phyloP scores from a whole-genome alignment of 345 rosid genomes.

The Acer yangbiense region DNA sequence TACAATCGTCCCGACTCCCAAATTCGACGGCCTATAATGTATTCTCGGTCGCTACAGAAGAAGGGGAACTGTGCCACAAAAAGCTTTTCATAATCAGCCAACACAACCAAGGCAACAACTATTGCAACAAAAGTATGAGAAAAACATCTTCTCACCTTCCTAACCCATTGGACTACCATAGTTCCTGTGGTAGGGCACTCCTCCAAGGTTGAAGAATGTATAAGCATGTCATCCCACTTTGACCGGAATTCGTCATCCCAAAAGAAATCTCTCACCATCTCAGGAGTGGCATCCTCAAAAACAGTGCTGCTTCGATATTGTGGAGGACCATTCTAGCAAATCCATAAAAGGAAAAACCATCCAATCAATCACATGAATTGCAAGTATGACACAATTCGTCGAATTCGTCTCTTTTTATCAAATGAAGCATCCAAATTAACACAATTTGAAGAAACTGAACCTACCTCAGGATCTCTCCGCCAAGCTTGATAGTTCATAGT shows the following conservation, averaged over 20 bases:
- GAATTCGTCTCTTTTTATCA: neutral
- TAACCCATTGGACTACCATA: conserved; percentile 89
- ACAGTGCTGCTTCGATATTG: conserved; percentile 87
- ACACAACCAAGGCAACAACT: conserved; percentile 5
- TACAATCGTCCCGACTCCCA: conserved; percentile 82
- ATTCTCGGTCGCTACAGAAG: conserved; percentile 96
- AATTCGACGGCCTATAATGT: conserved; percentile 89
- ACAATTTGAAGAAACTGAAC: conserved; percentile 3
- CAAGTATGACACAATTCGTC: conserved; percentile 2
- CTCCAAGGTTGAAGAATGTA: conserved; percentile 60
- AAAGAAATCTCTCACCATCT: conserved; percentile 88
- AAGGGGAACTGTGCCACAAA: conserved; percentile 78
- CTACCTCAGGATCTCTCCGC: conserved; percentile 89
- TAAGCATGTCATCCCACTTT: conserved; percentile 92
- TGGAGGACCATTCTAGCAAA: conserved; percentile 76
- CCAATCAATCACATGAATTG: conserved; percentile 25
- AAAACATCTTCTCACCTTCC: conserved; percentile 57
- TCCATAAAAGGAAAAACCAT: conserved; percentile 14
- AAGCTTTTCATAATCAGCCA: conserved; percentile 15
- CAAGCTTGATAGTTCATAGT: conserved; percentile 85
- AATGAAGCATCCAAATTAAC: neutral
- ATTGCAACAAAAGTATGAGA: conserved; percentile 6
- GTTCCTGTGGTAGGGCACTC: conserved; percentile 73
- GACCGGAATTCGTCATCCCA: conserved; percentile 91
- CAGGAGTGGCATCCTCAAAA: conserved; percentile 88